phyloP scores from a whole-genome alignment of 2,329 filamentous ascomycete species.

The Coleophoma crateriformis region DNA sequence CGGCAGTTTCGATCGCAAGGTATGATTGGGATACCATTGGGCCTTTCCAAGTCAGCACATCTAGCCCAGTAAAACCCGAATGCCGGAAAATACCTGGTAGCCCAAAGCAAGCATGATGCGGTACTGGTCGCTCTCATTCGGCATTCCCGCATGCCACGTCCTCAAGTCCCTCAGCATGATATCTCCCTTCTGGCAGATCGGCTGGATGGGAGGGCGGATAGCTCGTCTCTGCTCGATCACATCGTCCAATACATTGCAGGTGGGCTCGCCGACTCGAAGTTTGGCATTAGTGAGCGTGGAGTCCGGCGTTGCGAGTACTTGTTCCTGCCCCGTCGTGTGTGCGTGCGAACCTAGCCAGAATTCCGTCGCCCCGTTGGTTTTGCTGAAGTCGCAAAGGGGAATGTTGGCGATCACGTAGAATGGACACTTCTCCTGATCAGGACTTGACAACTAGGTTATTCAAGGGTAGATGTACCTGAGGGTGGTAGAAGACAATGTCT shows the following conservation, averaged over 20 bases:
- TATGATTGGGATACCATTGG: constrained; percentile 24
- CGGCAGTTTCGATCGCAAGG: constrained; percentile 18
- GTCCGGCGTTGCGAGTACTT: constrained; percentile 21
- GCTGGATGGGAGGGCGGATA: constrained; percentile 41
- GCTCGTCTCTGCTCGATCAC: constrained; percentile 32
- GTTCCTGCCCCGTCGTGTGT: constrained; percentile 24
- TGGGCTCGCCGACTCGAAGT: constrained; percentile 47
- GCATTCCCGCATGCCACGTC: constrained; percentile 61
- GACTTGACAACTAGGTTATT: not conserved
- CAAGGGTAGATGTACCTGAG: constrained; percentile 12
- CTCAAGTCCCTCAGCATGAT: constrained; percentile 53
- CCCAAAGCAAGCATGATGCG: constrained; percentile 53
- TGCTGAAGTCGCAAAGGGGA: constrained; percentile 29
- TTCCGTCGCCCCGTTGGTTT: constrained; percentile 30
- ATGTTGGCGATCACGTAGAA: constrained; percentile 35
- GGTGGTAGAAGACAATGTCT: constrained; percentile 31
- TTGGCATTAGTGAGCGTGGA: constrained; percentile 22
- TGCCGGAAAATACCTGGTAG: constrained; percentile 13
- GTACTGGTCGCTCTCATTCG: constrained; percentile 43
- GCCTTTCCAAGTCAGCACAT: constrained; percentile 10
- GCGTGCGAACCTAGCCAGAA: constrained; percentile 36
- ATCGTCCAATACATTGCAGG: constrained; percentile 33
- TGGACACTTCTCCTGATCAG: constrained; percentile 16
- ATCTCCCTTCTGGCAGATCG: constrained; percentile 45
- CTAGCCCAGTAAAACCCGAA: not conserved